Percentiles rank a stretch among this genome's conserved stretches.
Conservation (phyloP, 768 basidiomycete genomes). For the Suillus americanus region DNA sequence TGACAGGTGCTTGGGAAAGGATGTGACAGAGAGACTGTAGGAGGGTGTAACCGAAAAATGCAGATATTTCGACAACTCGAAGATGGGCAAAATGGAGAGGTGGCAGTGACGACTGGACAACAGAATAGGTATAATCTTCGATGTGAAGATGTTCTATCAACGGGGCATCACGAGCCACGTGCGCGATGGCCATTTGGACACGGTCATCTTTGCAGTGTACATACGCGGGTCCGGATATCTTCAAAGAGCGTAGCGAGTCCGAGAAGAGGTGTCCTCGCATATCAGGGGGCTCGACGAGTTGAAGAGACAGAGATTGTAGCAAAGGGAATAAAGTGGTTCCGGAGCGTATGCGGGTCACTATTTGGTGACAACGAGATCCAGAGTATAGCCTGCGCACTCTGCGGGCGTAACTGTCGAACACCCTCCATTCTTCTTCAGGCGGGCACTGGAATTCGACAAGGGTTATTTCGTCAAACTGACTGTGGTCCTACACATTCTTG, state of each 20-base stretch:
- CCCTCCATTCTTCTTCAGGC: constrained; percentile 12
- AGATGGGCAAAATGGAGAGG: not conserved
- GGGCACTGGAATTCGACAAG: constrained; percentile 12
- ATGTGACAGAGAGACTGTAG: not conserved
- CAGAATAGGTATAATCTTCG: not conserved
- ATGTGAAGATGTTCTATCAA: constrained; percentile 12
- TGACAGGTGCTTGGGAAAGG: constrained; percentile 3
- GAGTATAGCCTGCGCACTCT: constrained; percentile 15
- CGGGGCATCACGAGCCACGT: constrained; percentile 15
- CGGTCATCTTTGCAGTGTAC: constrained; percentile 13
- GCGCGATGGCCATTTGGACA: constrained; percentile 17
- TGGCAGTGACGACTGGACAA: not conserved
- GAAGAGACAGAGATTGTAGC: not conserved
- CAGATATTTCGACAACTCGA: not conserved
- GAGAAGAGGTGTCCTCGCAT: constrained; percentile 12
- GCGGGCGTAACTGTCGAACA: constrained; percentile 17
- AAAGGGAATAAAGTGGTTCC: not conserved
- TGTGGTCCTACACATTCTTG: not conserved
- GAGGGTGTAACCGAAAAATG: not conserved
- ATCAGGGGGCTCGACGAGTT: not conserved
- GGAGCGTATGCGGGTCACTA: not conserved
- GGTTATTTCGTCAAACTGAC: constrained; percentile 1
- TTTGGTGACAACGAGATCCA: constrained; percentile 8
- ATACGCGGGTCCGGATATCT: constrained; percentile 13
- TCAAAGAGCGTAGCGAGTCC: constrained; percentile 14